Evolutionary conservation across 106 monocot genomes (phyloP).

Genomic region (Dioscorea alata): DNA sequence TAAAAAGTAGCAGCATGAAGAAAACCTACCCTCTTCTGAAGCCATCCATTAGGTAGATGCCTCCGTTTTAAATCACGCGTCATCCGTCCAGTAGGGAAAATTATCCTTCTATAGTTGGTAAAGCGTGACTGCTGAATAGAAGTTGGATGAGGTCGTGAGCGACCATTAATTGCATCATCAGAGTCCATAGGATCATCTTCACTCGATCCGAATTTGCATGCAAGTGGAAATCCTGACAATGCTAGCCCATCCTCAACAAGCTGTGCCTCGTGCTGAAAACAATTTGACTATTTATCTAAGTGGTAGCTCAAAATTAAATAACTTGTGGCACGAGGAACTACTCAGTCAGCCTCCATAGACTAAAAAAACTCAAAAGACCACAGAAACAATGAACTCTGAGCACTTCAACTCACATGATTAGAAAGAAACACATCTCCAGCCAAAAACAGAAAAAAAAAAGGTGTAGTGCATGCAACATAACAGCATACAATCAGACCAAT

Average conservation of each 20-base stretch:
- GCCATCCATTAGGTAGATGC: slow-evolving; percentile 48
- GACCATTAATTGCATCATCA: slow-evolving; percentile 62
- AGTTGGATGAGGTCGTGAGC: slow-evolving; percentile 27
- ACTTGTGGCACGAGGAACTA: too few species aligned
- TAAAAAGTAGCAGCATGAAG: background rate
- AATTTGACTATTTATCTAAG: background rate
- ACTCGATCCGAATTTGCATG: slow-evolving; percentile 61
- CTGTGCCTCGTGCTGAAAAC: slow-evolving; percentile 76
- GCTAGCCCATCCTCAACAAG: slow-evolving; percentile 78
- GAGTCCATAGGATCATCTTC: slow-evolving; percentile 89
- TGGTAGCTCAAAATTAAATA: background rate
- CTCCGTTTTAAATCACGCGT: slow-evolving; percentile 56
- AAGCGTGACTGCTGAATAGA: slow-evolving; percentile 19
- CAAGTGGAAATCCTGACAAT: slow-evolving; percentile 46
- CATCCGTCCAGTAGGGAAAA: slow-evolving; percentile 44
- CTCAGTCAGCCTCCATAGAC: too few species aligned
- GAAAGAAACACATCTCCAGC: too few species aligned
- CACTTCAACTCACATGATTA: too few species aligned
- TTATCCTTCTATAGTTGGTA: slow-evolving; percentile 23
- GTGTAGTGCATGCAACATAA: too few species aligned
- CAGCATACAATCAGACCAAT: too few species aligned
- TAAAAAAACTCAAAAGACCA: too few species aligned
- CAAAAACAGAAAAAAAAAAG: too few species aligned
- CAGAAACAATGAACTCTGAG: too few species aligned
- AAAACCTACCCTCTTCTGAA: slow-evolving; percentile 50